These are phyloP conservation scores for Discostella stelligeroides DNA, from an alignment of 108 stramenopile genomes.

Conservation along the genomic window DNA sequence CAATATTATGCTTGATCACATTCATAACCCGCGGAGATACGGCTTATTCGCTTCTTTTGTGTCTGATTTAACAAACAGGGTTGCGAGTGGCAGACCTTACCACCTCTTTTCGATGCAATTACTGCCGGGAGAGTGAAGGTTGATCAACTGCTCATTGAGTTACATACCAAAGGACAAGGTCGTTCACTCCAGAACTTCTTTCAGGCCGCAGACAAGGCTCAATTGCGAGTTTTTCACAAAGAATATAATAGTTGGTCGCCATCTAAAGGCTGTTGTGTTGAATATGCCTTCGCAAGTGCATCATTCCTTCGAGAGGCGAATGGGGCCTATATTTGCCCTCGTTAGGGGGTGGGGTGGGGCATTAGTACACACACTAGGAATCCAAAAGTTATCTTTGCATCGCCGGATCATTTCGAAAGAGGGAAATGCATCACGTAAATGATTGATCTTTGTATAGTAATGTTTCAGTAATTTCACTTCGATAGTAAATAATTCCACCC, in stretches of 20 bases:
- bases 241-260: slow-evolving; percentile 44
- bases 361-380: too few relatives aligned
- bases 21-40: too few relatives aligned
- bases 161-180: too few relatives aligned
- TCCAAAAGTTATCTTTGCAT: too few relatives aligned
- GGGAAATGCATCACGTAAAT: too few relatives aligned
- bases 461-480: too few relatives aligned
- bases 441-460: too few relatives aligned
- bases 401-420: too few relatives aligned
- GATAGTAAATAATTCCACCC: too few relatives aligned
- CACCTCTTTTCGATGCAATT: slow-evolving; percentile 35
- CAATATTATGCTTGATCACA: too few relatives aligned
- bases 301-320: slow-evolving; percentile 27
- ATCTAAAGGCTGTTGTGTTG: slow-evolving; percentile 19
- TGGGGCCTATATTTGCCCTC: slow-evolving; percentile 10
- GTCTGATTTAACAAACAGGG: slow-evolving; percentile 8
- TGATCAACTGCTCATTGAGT: slow-evolving; percentile 35
- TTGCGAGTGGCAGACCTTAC: slow-evolving; percentile 25
- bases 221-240: slow-evolving; percentile 40
- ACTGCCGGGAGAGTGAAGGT: slow-evolving; percentile 19
- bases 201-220: slow-evolving; percentile 38
- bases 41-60: too few relatives aligned
- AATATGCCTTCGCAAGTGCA: slow-evolving; percentile 34
- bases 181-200: slow-evolving; percentile 1
- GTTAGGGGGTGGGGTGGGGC: too few relatives aligned